Base-by-base conservation (phyloP, 2,329 filamentous ascomycete species). In the Pyrenophora teres region DNA sequence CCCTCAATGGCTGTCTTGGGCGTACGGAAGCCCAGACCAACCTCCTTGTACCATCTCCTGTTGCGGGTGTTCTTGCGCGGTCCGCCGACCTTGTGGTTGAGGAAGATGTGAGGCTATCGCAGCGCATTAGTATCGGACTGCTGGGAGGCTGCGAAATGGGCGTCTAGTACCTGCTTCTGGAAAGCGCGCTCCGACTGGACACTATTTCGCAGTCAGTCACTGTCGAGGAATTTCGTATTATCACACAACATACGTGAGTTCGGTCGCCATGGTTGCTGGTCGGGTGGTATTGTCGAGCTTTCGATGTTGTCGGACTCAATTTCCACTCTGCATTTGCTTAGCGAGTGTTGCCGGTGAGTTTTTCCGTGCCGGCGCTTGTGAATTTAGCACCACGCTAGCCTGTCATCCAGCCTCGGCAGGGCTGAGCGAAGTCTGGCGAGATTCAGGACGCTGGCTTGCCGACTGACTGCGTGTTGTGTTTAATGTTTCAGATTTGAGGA, bases 131-230 rank as follows among this genome's bases (percentile, higher is more conserved):
- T 60, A 70, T 68, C 54, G 52, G 48, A 40, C 46, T 45, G 46
- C 33, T 46, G 56, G 48, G 46, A 46, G 32, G 41, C 60, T 49
- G 57, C 48, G 49, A 51, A 35, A 42, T 45, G 56, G 53, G 55
- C 50, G 46, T 55, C 59, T 60, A 57, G 66, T 71, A 73, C 70
- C 70, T 73, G 71, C 71, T 99, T 99, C 83, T 97, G 94, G 90
- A 90, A 99, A 86, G 94, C 94, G 85, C 94, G 93, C 89, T 99
- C 94, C 80, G 91, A 95, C 88, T 99, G 94, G 82, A 99, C 94
- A 80, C 92, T 96, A 84, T 97, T 86, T 60, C 44, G 44, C 54
- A 56, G 53, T 72, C 65, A 72, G 71, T 56, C 50, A 50, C 41
- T 44, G 53, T 42, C 51, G 38, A 36, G 23, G 42, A 30, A 32